These are phyloP conservation scores for Pterothamnion heteromorphum DNA, from an alignment of 31 red algal species.

Conservation along the genomic window DNA sequence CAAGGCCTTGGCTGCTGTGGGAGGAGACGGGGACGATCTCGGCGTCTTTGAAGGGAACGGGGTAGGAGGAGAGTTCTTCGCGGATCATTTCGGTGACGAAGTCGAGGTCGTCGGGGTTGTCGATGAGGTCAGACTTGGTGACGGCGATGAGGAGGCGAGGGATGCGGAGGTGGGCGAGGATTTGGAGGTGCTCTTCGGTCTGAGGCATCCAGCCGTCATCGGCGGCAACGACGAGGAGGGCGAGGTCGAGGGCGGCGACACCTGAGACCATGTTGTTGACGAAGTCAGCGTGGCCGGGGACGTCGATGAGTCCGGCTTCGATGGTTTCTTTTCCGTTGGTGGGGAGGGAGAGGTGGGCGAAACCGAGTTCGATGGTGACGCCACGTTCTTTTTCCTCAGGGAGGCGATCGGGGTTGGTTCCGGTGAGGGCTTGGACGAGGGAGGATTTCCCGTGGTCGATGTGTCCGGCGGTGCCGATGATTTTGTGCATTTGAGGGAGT, in stretches of 20 bases:
- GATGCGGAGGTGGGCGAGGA: background rate
- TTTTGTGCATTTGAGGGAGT: background rate
- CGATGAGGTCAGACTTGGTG: background rate
- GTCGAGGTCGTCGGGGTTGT: background rate
- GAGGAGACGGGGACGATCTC: background rate
- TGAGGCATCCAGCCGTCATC: conserved; percentile 23
- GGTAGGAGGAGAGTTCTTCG: background rate
- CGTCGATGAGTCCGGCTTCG: background rate
- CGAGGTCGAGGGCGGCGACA: background rate
- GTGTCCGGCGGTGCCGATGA: conserved; percentile 45
- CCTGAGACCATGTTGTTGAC: conserved; percentile 1
- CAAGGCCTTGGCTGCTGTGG: background rate
- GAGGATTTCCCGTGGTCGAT: conserved; percentile 64
- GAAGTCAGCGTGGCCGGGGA: background rate
- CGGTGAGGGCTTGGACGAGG: conserved; percentile 56
- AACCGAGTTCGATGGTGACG: conserved; percentile 63
- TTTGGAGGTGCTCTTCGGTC: background rate
- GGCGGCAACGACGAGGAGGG: background rate
- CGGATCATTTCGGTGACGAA: background rate
- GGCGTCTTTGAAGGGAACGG: background rate
- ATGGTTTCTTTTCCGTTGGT: background rate
- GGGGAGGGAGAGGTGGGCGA: background rate
- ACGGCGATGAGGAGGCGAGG: background rate
- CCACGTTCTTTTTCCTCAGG: conserved; percentile 56
- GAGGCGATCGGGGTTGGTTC: conserved; percentile 64